Evolutionary conservation across 805 yeast species (phyloP), one percentile per base, ranked within the genome.

Genomic region (Ogataea pilisensis): DNA sequence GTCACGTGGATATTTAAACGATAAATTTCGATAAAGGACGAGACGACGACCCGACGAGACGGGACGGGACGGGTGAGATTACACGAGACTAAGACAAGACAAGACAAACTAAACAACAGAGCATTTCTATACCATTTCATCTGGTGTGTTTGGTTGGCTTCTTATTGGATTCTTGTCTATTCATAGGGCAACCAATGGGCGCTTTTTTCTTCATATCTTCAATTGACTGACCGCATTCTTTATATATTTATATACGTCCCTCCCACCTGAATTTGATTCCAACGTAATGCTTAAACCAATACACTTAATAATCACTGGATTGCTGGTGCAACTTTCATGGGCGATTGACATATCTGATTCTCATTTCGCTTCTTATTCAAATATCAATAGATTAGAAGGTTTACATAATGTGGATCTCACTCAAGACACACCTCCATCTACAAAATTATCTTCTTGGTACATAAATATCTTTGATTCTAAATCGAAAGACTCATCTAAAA

Each of bases 381-480:
- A 76, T 39, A 65, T 82, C 41, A 64, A 65, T 16, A 45, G 64
- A 14, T 64, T 82, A 36, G 69, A 70, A 37, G 84, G 83, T 3
- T 56, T 75, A 4, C 75, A 76, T 49, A 39, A 63, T 1, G 63
- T 68, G n/a, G 54, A 69, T 5, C 29, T 53, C 4, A 50, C 68
- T 14, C 64, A 61, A 25, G 73, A 72, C 33, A 86, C 96, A 9
- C 98, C 98, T 14, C 98, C 99, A 2, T 75, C 91, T 11, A 64
- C 61, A 25, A 76, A 85, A 2, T 72, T 66, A 37, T 61, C 70
- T 26, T 70, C 76, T 3, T 86, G 96, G 90, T 78, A 72, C 53
- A 48, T 90, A 28, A 83, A 87, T 37, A 68, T 88, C 8, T 87
- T 95, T 64, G 79, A 76, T 34, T 65, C 75, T 0, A 58, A 72